Evolutionary conservation across 176 grass and related monocot species (phyloP).

Genomic region (Oropetium thomaeum): DNA sequence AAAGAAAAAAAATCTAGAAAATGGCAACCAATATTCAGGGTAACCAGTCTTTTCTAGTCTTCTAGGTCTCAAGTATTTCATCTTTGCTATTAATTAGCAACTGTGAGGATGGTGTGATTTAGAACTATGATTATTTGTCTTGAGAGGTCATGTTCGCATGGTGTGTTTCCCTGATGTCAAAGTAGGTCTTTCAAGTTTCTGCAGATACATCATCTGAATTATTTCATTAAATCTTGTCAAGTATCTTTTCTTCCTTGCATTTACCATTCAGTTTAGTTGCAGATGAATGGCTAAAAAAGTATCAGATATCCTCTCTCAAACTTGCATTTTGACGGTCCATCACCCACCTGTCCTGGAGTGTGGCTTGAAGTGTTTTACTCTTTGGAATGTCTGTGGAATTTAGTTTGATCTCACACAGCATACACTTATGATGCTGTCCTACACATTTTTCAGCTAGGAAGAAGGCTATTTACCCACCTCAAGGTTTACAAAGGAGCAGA

Average conservation of each 20-base stretch:
- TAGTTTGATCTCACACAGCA: neutral
- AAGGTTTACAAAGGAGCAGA: constrained; percentile 97
- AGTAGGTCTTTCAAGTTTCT: neutral
- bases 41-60: neutral
- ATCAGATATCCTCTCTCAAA: neutral
- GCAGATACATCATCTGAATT: neutral
- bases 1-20: neutral
- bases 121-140: neutral
- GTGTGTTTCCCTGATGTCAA: neutral
- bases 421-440: neutral
- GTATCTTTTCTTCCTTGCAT: neutral
- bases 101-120: neutral
- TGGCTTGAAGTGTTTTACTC: neutral
- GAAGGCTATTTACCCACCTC: constrained; percentile 90
- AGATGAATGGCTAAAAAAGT: neutral
- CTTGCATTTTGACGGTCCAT: neutral
- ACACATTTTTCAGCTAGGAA: constrained; percentile 71
- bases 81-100: neutral
- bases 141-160: neutral
- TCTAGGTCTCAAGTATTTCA: neutral
- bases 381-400: neutral
- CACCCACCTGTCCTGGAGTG: no score
- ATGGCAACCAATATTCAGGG: neutral
- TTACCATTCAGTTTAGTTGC: neutral
- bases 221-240: neutral